Base-by-base conservation (phyloP, 495 filamentous ascomycete genomes). In the Aspergillus campestris region DNA sequence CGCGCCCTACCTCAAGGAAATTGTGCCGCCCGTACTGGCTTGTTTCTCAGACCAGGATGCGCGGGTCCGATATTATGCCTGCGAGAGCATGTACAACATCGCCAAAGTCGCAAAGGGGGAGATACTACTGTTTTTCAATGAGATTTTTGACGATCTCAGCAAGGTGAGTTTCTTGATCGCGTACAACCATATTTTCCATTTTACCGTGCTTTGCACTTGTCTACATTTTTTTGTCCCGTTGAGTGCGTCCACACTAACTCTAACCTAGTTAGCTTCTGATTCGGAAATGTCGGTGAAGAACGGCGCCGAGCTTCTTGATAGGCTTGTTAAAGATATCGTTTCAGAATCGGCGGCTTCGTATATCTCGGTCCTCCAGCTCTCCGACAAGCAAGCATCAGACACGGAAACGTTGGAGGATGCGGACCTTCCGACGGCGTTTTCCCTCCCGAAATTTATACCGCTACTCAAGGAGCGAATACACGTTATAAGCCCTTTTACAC, bases 61-160 rank as follows among this genome's bases (percentile, higher is more conserved):
- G 14, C 77, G 94, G 41, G 94, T 99, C 12, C 81, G 94, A 43
- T 99, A 99, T 62, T 99, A 99, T 65, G 94, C 94, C 38, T 99
- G 94, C 68, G 94, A 99, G 75, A 92, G 89, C 66, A 99, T 99
- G 94, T 99, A 99, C 64, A 99, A 99, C 57, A 97, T 99, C 57
- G 89, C 94, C 50, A 98, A 98, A 70, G 92, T 97, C 7, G 92
- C 94, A 15, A 99, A 99, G 62, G 94, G 94, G 36, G 94, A 99
- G 61, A 92, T 95, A 29, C 61, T 97, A 49, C 75, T 89, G 14
- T 97, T 94, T 68, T 99, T 96, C 69, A 97, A 99, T 61, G 83
- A 96, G 41, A 90, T 97, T 35, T 99, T 99, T 58, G 94, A 97
- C 67, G 89, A 92, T 8, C 64, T 99, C 34, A 92, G 89, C 67